A percentile compares a stretch with the other conserved stretches of the same genome.
Conservation (phyloP, 306 rosid species). For the Cyamopsis tetragonoloba region DNA sequence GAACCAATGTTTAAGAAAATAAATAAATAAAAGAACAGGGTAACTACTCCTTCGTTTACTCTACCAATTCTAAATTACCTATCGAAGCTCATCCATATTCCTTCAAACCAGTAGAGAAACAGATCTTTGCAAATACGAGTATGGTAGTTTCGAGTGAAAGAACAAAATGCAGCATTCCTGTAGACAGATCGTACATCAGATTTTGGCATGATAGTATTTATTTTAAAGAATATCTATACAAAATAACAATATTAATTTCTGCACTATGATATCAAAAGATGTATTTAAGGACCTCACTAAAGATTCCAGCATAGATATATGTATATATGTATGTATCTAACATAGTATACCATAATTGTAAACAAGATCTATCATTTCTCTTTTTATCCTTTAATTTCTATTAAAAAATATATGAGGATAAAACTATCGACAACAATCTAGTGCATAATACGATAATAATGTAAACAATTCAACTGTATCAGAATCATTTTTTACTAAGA, state of each 20-base stretch:
- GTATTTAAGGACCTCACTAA: neutral
- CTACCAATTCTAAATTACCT: constrained; percentile 44
- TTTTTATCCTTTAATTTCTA: too few species aligned
- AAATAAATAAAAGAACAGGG: neutral
- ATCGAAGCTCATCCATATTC: constrained; percentile 62
- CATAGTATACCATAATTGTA: too few species aligned
- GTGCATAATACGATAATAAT: neutral
- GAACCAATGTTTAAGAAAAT: constrained; percentile 3
- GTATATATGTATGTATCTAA: too few species aligned
- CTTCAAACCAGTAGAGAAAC: constrained; percentile 79
- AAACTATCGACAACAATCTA: neutral
- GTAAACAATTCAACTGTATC: constrained; percentile 4
- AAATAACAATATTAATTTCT: neutral
- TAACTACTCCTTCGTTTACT: constrained; percentile 8
- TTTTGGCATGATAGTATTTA: constrained; percentile 6
- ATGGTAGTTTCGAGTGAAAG: constrained; percentile 57
- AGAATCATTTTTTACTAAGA: neutral
- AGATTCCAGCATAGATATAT: too few species aligned
- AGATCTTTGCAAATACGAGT: constrained; percentile 56
- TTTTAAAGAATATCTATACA: neutral
- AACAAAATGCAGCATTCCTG: constrained; percentile 84
- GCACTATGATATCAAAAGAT: constrained; percentile 1
- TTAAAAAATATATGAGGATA: neutral
- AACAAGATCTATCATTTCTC: too few species aligned
- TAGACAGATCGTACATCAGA: constrained; percentile 26